A percentile compares a stretch with the other conserved stretches of the same genome.
Evolutionary conservation across 495 filamentous ascomycete genomes (phyloP).

Genomic region (Podospora anserina): DNA sequence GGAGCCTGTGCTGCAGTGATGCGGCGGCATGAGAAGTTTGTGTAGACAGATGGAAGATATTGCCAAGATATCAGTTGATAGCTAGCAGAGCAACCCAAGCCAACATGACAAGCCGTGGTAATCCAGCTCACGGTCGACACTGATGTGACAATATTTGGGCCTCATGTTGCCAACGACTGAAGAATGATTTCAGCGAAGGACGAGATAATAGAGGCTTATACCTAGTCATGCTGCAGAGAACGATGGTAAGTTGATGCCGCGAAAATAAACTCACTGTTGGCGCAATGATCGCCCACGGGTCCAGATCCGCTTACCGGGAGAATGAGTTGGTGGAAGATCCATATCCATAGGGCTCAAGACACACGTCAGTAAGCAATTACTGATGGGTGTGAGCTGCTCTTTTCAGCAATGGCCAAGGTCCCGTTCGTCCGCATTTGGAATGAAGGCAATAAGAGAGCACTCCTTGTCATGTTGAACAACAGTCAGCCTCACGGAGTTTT

Average conservation of each 20-base stretch:
- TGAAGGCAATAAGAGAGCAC: neutral
- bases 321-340: neutral
- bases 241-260: neutral
- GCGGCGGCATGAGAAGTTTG: too few species aligned
- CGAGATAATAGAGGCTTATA: neutral
- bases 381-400: neutral
- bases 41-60: neutral
- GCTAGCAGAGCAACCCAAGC: neutral
- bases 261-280: neutral
- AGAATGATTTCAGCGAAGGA: neutral
- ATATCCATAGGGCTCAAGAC: neutral
- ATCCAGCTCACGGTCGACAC: neutral
- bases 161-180: neutral
- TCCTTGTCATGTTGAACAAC: neutral
- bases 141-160: neutral
- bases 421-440: neutral
- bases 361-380: neutral
- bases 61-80: neutral
- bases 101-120: neutral
- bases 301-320: neutral
- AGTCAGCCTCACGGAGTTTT: neutral
- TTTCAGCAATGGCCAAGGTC: neutral
- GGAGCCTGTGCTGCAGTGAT: neutral
- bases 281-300: neutral
- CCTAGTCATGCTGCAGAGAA: neutral